Conservation (phyloP, 345 rosid genomes). For the Sapria himalayana region DNA sequence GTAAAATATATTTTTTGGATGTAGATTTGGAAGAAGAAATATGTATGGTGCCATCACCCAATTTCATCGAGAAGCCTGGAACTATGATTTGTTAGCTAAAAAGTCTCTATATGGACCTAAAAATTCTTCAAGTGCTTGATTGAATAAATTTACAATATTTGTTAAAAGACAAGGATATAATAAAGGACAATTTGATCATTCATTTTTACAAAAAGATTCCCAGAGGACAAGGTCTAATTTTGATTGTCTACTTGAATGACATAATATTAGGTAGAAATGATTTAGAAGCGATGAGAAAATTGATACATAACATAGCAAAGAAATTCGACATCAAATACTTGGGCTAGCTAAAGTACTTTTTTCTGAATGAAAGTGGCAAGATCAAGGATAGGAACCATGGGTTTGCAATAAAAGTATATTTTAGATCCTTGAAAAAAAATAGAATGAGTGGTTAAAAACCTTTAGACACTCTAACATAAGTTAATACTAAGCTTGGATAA, state of each 20-base stretch:
- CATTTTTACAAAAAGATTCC: too few species aligned
- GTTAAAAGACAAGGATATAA: too few species aligned
- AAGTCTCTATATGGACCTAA: too few species aligned
- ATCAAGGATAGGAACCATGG: background rate
- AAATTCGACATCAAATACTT: background rate
- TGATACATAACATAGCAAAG: background rate
- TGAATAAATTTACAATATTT: too few species aligned
- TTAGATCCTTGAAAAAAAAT: too few species aligned
- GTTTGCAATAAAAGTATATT: background rate
- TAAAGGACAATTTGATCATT: too few species aligned
- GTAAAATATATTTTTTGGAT: too few species aligned
- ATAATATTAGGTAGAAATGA: background rate
- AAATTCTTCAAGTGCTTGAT: too few species aligned
- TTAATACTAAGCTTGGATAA: background rate
- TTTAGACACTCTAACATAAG: background rate
- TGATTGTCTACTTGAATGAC: too few species aligned
- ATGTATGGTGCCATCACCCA: background rate
- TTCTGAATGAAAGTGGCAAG: background rate
- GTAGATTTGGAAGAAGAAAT: background rate
- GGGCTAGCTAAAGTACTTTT: too few species aligned
- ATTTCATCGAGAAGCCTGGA: background rate
- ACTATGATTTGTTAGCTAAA: too few species aligned
- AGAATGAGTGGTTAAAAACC: background rate
- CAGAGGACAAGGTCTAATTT: too few species aligned
- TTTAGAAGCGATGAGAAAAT: background rate